These are phyloP conservation scores for Rhododendron griersonianum DNA, from an alignment of 148 eudicot genomes.

Conservation along the genomic window DNA sequence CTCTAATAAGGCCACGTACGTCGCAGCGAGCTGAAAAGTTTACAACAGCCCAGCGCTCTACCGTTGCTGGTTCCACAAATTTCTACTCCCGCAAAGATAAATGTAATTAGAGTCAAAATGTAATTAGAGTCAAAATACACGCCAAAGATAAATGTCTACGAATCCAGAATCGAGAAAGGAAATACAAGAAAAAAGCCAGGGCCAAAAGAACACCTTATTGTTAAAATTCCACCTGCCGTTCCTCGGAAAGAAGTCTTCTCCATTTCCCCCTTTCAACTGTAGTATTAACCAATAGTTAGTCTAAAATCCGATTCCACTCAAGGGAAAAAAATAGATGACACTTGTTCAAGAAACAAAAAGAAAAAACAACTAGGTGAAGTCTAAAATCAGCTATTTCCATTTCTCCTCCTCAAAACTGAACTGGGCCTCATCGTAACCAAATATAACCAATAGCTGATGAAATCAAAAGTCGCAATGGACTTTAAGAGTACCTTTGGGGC, in stretches of 20 bases:
- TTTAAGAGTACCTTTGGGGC: constrained; percentile 32
- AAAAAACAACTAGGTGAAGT: neutral
- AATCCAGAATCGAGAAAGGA: neutral
- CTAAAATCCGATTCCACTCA: neutral
- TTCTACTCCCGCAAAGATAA: constrained; percentile 32
- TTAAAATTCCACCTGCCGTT: constrained; percentile 96
- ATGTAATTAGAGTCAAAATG: neutral
- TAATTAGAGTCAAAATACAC: neutral
- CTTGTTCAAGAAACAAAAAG: neutral
- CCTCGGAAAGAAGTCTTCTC: constrained; percentile 77
- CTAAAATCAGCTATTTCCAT: neutral
- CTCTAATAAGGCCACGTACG: constrained; percentile 44
- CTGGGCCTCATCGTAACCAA: neutral
- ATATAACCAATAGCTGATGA: neutral
- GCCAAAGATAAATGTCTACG: neutral
- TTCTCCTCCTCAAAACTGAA: neutral
- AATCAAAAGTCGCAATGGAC: neutral
- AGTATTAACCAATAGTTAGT: constrained; percentile 5
- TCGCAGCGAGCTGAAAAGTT: constrained; percentile 92
- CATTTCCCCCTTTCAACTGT: constrained; percentile 79
- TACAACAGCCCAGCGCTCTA: constrained; percentile 77
- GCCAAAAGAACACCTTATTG: constrained; percentile 53
- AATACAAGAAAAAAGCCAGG: neutral
- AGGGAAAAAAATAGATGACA: neutral
- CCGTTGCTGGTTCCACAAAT: constrained; percentile 58